phyloP scores from a whole-genome alignment of 108 stramenopile genomes.

The Chaetoceros tenuissimus region DNA sequence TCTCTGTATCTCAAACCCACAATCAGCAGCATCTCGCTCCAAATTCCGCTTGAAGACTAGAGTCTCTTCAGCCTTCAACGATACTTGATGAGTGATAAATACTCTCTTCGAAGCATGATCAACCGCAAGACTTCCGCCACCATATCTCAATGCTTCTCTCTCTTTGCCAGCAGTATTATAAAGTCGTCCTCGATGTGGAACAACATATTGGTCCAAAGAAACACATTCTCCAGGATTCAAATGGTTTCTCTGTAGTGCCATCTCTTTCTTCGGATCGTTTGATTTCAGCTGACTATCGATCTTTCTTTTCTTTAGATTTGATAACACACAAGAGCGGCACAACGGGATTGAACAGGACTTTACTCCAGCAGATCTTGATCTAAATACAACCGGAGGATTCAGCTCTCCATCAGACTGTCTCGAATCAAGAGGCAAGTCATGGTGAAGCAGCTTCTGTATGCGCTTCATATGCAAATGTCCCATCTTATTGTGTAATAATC shows the following conservation, averaged over 20 bases:
- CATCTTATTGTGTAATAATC: conserved; percentile 22
- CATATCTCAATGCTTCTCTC: conserved; percentile 3
- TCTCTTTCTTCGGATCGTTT: neutral
- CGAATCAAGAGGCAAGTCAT: too few relatives aligned
- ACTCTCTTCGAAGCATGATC: too few relatives aligned
- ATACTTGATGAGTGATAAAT: conserved; percentile 2
- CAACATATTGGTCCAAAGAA: conserved; percentile 29
- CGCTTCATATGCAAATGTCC: conserved; percentile 12
- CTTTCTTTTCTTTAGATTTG: conserved; percentile 9
- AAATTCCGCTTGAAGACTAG: neutral
- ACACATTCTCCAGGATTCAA: conserved; percentile 19
- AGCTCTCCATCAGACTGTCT: too few relatives aligned
- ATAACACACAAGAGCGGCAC: conserved; percentile 20
- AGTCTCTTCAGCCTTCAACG: neutral
- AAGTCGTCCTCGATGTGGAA: conserved; percentile 30
- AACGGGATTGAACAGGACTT: too few relatives aligned
- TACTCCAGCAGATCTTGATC: too few relatives aligned
- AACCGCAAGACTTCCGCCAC: conserved; percentile 29
- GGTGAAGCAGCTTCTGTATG: conserved; percentile 2
- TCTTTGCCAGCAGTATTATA: conserved; percentile 17
- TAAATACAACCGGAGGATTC: too few relatives aligned
- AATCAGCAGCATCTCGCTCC: neutral
- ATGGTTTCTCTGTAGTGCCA: neutral
- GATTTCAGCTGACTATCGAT: neutral
- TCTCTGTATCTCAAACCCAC: neutral